Evolutionary conservation across 805 yeast species (phyloP).

Genomic region (Yarrowia sp.): DNA sequence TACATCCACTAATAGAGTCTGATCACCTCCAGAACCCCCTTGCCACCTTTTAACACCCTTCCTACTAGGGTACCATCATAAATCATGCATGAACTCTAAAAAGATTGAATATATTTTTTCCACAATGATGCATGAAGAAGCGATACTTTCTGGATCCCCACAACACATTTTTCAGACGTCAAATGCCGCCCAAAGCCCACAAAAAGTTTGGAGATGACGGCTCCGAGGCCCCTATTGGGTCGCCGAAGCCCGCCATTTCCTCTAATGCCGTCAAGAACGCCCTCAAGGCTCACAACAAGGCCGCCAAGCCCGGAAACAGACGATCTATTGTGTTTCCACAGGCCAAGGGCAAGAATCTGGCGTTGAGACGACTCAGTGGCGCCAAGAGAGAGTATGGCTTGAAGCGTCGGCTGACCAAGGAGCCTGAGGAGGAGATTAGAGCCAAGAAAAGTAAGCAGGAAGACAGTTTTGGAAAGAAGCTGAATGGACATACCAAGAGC

Average conservation of each 20-base stretch:
- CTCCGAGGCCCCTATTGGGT: neutral
- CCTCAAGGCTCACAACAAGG: neutral
- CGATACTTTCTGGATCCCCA: neutral
- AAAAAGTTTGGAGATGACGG: conserved; percentile 30
- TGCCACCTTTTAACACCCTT: neutral
- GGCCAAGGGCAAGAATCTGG: conserved; percentile 7
- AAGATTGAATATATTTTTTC: conserved; percentile 1
- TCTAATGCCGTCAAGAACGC: neutral
- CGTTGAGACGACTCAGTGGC: neutral
- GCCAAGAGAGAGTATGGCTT: conserved; percentile 10
- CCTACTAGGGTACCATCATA: neutral
- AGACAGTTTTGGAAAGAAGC: neutral
- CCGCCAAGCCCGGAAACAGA: neutral
- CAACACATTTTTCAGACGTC: neutral
- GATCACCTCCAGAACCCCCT: neutral
- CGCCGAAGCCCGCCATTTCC: conserved; percentile 1
- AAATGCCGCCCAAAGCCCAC: conserved; percentile 33
- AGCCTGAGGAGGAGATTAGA: neutral
- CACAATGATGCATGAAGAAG: neutral
- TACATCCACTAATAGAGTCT: no score
- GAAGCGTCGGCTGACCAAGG: conserved; percentile 10
- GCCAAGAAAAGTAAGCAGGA: neutral
- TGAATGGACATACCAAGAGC: neutral
- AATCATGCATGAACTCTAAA: neutral
- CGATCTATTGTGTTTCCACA: conserved; percentile 13